phyloP scores from a whole-genome alignment of 441 rosid species.

The Arabidopsis lyrata region DNA sequence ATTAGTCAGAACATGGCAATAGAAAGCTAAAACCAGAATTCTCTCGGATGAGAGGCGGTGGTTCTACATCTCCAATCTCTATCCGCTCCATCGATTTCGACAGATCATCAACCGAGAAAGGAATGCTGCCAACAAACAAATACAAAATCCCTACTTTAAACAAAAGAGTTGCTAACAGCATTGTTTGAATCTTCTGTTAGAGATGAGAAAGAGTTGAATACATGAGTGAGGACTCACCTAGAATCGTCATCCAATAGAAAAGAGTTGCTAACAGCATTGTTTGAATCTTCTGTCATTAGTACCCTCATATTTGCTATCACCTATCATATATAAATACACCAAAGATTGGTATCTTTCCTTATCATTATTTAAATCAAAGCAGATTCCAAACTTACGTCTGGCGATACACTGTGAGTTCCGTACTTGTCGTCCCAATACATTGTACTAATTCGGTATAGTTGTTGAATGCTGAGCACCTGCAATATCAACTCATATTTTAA shows the following conservation, averaged over 20 bases:
- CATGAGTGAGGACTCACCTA: conserved; percentile 54
- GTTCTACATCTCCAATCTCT: conserved; percentile 85
- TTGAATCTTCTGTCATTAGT: conserved; percentile 97
- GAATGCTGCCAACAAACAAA: conserved; percentile 64
- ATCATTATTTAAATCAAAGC: neutral
- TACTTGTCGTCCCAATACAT: conserved; percentile 99
- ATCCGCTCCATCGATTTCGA: conserved; percentile 96
- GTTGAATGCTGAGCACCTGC: conserved; percentile 96
- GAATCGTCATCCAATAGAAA: conserved; percentile 97
- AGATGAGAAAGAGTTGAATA: too few relatives aligned
- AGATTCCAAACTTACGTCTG: conserved; percentile 65
- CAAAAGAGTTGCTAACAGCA: too few relatives aligned
- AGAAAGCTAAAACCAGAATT: conserved; percentile 94
- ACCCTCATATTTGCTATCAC: conserved; percentile 97
- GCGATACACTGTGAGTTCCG: conserved; percentile 91
- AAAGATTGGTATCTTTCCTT: neutral
- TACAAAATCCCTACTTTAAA: conserved; percentile 1
- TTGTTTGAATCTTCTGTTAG: too few relatives aligned
- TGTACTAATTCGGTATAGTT: conserved; percentile 92
- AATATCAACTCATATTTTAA: conserved; percentile 8
- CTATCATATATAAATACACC: conserved; percentile 43
- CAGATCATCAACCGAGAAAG: conserved; percentile 94
- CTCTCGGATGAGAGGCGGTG: conserved; percentile 89
- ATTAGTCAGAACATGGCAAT: conserved; percentile 66
- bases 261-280: conserved; percentile 94